These are phyloP conservation scores for Alternaria brassicae DNA, from an alignment of 2,329 filamentous ascomycete species.

Conservation along the genomic window DNA sequence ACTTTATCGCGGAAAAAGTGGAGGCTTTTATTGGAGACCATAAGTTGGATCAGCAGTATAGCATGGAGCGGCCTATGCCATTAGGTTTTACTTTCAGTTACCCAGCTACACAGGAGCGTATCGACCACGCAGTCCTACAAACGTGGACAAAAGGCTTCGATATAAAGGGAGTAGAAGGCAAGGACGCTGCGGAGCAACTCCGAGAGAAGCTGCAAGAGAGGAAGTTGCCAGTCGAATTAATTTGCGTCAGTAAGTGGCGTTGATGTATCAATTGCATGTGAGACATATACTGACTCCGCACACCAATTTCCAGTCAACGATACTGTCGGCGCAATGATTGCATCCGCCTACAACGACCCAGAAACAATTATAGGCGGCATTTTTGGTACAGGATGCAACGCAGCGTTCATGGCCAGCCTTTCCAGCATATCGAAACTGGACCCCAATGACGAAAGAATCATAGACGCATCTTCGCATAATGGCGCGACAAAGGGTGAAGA, in stretches of 20 bases:
- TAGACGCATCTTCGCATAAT: neutral
- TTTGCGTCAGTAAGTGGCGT: no score
- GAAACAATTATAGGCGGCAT: slow-evolving; percentile 89
- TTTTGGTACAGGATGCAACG: slow-evolving; percentile 93
- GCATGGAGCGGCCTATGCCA: slow-evolving; percentile 70
- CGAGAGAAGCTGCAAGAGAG: slow-evolving; percentile 76
- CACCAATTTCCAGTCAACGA: no score
- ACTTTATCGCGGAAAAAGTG: slow-evolving; percentile 91
- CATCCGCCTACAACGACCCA: slow-evolving; percentile 85
- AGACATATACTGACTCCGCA: no score
- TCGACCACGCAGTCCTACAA: slow-evolving; percentile 90
- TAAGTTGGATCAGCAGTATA: slow-evolving; percentile 69
- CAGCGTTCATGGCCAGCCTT: slow-evolving; percentile 88
- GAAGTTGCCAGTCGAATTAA: slow-evolving; percentile 82
- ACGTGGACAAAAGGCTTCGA: slow-evolving; percentile 99
- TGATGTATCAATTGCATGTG: no score
- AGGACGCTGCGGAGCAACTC: slow-evolving; percentile 89
- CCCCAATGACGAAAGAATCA: slow-evolving; percentile 9
- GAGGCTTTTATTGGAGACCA: slow-evolving; percentile 89
- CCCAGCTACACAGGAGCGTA: slow-evolving; percentile 89
- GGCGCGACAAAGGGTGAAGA: neutral
- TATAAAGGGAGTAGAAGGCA: slow-evolving; percentile 86
- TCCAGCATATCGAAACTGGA: slow-evolving; percentile 80
- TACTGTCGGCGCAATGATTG: slow-evolving; percentile 89
- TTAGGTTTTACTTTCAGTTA: slow-evolving; percentile 97